Evolutionary conservation across 768 basidiomycete species (phyloP).

Genomic region (Lactarius tabidus): DNA sequence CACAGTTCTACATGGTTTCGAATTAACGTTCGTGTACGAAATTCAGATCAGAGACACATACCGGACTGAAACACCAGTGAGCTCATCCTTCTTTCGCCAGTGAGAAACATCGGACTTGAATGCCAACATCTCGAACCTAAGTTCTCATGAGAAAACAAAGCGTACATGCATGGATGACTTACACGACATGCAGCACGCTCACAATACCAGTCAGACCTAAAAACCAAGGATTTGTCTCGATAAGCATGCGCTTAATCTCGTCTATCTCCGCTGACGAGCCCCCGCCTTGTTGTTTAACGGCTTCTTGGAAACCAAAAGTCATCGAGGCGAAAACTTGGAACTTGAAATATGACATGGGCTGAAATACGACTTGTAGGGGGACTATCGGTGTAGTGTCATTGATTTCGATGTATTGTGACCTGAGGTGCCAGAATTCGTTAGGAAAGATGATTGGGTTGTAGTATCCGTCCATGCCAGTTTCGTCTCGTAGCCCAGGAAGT

Average conservation of each 20-base stretch:
- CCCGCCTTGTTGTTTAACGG: constrained; percentile 68
- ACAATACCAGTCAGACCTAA: constrained; percentile 80
- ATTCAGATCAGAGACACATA: constrained; percentile 33
- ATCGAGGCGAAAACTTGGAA: constrained; percentile 84
- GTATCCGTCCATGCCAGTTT: constrained; percentile 58
- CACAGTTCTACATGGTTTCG: constrained; percentile 2
- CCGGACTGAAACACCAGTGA: constrained; percentile 94
- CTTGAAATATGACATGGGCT: constrained; percentile 82
- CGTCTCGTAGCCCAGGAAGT: constrained; percentile 55
- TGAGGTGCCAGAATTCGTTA: constrained; percentile 93
- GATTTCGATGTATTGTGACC: constrained; percentile 77
- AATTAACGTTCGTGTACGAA: constrained; percentile 3
- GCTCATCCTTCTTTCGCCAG: constrained; percentile 92
- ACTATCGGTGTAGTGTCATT: constrained; percentile 76
- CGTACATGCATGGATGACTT: constrained; percentile 33
- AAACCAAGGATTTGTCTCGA: constrained; percentile 87
- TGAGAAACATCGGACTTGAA: constrained; percentile 95
- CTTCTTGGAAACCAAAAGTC: constrained; percentile 84
- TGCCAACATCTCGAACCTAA: constrained; percentile 90
- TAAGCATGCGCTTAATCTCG: constrained; percentile 92
- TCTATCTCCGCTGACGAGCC: constrained; percentile 72
- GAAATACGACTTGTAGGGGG: constrained; percentile 78
- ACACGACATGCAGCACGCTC: constrained; percentile 84
- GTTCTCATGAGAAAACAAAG: constrained; percentile 17
- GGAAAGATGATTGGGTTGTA: constrained; percentile 90